Base-by-base conservation (phyloP, 306 rosid genomes). In the Quercus agrifolia region DNA sequence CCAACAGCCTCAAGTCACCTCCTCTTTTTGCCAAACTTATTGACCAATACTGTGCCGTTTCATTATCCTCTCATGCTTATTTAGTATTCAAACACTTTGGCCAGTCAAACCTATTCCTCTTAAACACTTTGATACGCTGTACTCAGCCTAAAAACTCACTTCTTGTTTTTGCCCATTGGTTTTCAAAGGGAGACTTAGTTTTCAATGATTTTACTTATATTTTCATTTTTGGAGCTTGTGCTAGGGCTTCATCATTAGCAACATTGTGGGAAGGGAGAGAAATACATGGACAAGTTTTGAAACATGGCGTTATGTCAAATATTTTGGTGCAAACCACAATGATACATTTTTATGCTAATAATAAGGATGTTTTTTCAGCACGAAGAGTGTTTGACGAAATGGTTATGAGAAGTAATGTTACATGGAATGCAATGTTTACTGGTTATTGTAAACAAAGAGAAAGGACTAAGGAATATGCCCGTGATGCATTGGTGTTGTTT, bases 341-440 rank as follows among this genome's bases (percentile, higher is more conserved):
- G 12, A 77, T 93, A 35, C 88, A 87, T 79, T 90, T 79, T 46
- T 93, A 89, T 80, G 89, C 92, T 1, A 83, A 70, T 81, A 93
- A 91, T 75, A 85, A 73, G 71, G 90, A 90, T 75, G 54, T 89
- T 77, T 82, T 11, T 44, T 82, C 81, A 2, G 94, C 98, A 66
- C 92, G 89, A 51, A 81, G 49, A 18, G 75, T 89, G 90, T 91
- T 91, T 54, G 92, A 91, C 82, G 92, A 91, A 88, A 93, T 93
- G 94, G 1, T 80, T 1, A 82, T 76, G 41, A 90, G 87, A 84
- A 93, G 52, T 30, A 69, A 74, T 54, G 81, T 91, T 27, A 86
- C 93, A 0, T 91, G 98, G 98, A 93, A 91, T 84, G 90, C 92
- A 1, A 87, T 93, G 92, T 86, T 93, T 63, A 59, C 86, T 1